Base-by-base conservation (phyloP, 768 basidiomycete species). In the Trametes cingulata region DNA sequence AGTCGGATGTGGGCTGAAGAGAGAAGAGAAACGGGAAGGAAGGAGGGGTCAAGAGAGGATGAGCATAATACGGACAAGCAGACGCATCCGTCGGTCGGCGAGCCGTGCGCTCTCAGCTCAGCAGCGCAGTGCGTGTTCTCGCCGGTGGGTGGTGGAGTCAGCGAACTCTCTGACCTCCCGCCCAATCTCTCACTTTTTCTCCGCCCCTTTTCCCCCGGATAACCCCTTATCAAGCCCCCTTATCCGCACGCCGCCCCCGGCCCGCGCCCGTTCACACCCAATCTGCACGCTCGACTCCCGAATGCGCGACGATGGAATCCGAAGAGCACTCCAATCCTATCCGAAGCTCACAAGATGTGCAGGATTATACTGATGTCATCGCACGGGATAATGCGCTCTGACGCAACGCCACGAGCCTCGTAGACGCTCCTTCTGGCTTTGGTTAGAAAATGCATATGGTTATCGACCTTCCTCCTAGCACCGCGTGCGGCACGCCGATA, bases 181-280 rank as follows among this genome's bases (percentile, higher is more conserved):
- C n/a, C 29, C 29, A 33, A 10, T 33, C 29, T n/a, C n/a, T n/a
- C n/a, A n/a, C n/a, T 5, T 6, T 54, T 43, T 40, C 35, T 19
- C 35, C 27, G 10, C 53, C 40, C 36, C 47, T 20, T 49, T 57
- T 49, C 15, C 56, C n/a, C 56, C 39, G 37, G 47, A 49, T 49
- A 57, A 49, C 56, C 56, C 39, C 56, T 57, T 57, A 57, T 56
- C 54, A 14, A 10, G 25, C 13, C 5, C 22, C 42, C 46, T 56
- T 37, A 56, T 56, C 54, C 43, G 54, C 41, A 35, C 20, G 1
- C 20, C 22, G 6, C 25, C 22, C 37, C 24, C 37, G 35, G 13
- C n/a, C 12, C 45, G 13, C 36, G 45, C 48, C 8, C 48, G 20
- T 19, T 33, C 47, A 7, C 29, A 27, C 33, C 47, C 33, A 15